Percentiles rank a stretch among this genome's conserved stretches.
Conservation (phyloP, 495 filamentous ascomycete genomes). For the Xylaria curta region DNA sequence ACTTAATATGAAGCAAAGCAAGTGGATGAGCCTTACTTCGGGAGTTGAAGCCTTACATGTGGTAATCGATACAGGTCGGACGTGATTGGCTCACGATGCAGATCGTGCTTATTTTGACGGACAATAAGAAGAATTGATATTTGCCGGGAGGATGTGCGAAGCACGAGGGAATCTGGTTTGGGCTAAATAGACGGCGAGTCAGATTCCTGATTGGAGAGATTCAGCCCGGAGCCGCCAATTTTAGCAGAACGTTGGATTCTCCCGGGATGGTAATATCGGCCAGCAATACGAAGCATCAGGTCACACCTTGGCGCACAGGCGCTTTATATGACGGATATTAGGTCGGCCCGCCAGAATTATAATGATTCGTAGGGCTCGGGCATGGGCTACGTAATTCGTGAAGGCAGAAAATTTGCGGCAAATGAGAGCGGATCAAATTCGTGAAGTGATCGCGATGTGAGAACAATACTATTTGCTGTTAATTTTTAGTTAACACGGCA, state of each 20-base stretch:
- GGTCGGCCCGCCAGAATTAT: constrained; percentile 9
- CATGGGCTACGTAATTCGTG: not conserved
- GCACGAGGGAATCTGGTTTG: constrained; percentile 16
- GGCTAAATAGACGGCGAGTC: constrained; percentile 16
- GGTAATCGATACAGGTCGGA: constrained; percentile 18
- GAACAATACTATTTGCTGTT: not conserved
- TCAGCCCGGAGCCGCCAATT: constrained; percentile 4
- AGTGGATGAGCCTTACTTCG: constrained; percentile 20
- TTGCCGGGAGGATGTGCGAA: constrained; percentile 16
- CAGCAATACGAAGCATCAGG: constrained; percentile 17
- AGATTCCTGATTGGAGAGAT: constrained; percentile 7
- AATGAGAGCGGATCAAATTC: not conserved
- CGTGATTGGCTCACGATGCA: constrained; percentile 18
- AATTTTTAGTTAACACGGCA: not conserved
- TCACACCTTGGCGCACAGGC: constrained; percentile 15
- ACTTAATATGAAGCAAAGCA: constrained; percentile 14
- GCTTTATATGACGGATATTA: constrained; percentile 15
- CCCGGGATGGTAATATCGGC: constrained; percentile 22
- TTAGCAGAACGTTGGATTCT: constrained; percentile 9
- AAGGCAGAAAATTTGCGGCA: constrained; percentile 1
- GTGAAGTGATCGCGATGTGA: not conserved
- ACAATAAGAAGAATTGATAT: constrained; percentile 7
- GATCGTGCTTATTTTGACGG: constrained; percentile 14
- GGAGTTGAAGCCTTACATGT: constrained; percentile 29
- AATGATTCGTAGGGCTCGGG: not conserved